Evolutionary conservation across 805 yeast genomes (phyloP).

Genomic region (Zygosaccharomyces bisporus): DNA sequence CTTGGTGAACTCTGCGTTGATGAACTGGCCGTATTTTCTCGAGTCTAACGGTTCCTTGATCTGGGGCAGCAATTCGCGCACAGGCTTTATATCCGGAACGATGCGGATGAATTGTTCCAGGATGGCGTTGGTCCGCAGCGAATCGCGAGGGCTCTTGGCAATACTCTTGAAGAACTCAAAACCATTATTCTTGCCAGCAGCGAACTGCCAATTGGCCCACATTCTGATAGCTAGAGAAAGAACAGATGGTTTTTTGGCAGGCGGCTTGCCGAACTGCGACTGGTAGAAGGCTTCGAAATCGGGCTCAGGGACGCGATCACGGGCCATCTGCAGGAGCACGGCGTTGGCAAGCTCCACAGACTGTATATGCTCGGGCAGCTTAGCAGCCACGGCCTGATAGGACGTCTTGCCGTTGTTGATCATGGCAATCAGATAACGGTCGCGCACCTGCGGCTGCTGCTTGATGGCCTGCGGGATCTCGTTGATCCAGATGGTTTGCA

Average conservation of each 20-base stretch:
- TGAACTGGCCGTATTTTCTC: conserved; percentile 23
- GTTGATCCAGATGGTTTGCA: conserved; percentile 26
- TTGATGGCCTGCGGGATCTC: conserved; percentile 27
- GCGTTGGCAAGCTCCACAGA: conserved; percentile 25
- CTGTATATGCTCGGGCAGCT: conserved; percentile 18
- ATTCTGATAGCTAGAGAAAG: conserved; percentile 26
- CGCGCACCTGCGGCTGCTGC: conserved; percentile 17
- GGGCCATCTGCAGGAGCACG: conserved; percentile 20
- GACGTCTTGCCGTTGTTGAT: conserved; percentile 12
- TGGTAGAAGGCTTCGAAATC: conserved; percentile 21
- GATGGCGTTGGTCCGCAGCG: conserved; percentile 16
- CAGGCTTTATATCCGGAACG: conserved; percentile 22
- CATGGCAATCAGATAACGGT: conserved; percentile 21
- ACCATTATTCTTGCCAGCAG: conserved; percentile 11
- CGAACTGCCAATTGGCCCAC: conserved; percentile 21
- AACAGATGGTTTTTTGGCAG: conserved; percentile 14
- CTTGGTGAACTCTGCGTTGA: conserved; percentile 27
- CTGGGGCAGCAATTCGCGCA: conserved; percentile 22
- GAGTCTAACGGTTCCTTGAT: conserved; percentile 21
- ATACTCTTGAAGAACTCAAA: conserved; percentile 25
- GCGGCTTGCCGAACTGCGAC: conserved; percentile 9
- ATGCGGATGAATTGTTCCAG: conserved; percentile 22
- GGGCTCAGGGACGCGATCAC: conserved; percentile 11
- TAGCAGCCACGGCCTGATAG: conserved; percentile 13
- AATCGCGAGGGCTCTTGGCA: conserved; percentile 17